Percentiles rank a stretch among this genome's conserved stretches.
These are phyloP conservation scores for Dendrobium officinale DNA, from an alignment of 106 monocot genomes.

Conservation along the genomic window DNA sequence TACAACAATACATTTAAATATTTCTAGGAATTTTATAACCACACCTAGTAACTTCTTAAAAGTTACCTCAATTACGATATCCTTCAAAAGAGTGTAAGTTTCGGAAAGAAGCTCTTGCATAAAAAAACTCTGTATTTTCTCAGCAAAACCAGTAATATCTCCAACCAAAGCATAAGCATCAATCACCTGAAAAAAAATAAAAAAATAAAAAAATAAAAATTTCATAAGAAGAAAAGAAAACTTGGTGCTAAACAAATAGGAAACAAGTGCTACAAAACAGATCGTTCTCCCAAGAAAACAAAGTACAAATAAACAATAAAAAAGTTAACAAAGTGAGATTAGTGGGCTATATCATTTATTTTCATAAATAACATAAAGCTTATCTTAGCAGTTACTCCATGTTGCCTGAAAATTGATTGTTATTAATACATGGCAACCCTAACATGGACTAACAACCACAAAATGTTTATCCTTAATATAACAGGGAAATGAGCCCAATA, in stretches of 20 bases:
- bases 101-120: slow-evolving; percentile 93
- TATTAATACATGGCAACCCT: neutral
- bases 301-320: too few species aligned
- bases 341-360: too few species aligned
- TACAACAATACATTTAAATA: neutral
- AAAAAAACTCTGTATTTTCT: slow-evolving; percentile 97
- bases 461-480: neutral
- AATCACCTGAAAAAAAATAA: slow-evolving; percentile 52
- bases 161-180: slow-evolving; percentile 97
- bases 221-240: neutral
- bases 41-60: neutral
- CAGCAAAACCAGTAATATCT: slow-evolving; percentile 79
- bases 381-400: neutral
- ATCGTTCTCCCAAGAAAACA: too few species aligned
- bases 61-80: slow-evolving; percentile 72
- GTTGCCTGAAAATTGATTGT: neutral
- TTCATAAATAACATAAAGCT: neutral
- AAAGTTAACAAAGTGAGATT: too few species aligned
- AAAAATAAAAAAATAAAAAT: neutral
- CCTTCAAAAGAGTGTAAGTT: slow-evolving; percentile 77
- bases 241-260: neutral
- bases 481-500: neutral
- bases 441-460: neutral
- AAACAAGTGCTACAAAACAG: neutral
- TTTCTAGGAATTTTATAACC: neutral